Conservation (phyloP, 2,329 filamentous ascomycete genomes). For the Colletotrichum sp. region DNA sequence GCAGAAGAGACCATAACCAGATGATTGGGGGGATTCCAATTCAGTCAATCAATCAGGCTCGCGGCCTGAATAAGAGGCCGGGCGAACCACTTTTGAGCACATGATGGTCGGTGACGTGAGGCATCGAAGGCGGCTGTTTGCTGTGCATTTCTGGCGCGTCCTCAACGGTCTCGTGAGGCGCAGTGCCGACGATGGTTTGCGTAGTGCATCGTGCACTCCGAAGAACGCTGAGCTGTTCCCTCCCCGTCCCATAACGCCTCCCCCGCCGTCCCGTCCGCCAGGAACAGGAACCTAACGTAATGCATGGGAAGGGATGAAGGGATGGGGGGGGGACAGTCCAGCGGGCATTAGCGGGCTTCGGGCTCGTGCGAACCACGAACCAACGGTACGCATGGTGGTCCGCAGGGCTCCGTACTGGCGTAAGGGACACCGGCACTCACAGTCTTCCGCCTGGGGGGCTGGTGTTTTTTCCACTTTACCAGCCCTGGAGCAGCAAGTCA, state of each 20-base stretch:
- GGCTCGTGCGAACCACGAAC: slow-evolving; percentile 4
- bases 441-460: background rate
- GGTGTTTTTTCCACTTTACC: slow-evolving; percentile 13
- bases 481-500: background rate
- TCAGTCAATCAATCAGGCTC: background rate
- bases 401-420: background rate
- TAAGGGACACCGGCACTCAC: background rate
- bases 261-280: background rate
- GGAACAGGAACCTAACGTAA: background rate
- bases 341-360: background rate
- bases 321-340: background rate
- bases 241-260: background rate
- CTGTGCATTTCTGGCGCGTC: background rate
- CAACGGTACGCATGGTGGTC: background rate
- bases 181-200: slow-evolving; percentile 8
- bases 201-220: slow-evolving; percentile 6
- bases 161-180: background rate
- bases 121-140: slow-evolving; percentile 2
- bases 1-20: background rate
- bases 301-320: background rate
- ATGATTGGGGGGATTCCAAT: background rate
- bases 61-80: background rate
- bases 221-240: background rate
- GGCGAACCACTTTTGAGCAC: slow-evolving; percentile 17
- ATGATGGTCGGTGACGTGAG: slow-evolving; percentile 6